A percentile compares a stretch with the other conserved stretches of the same genome.
Conservation (phyloP, 1,284 basidiomycete genomes). For the Marasmius fiardii region DNA sequence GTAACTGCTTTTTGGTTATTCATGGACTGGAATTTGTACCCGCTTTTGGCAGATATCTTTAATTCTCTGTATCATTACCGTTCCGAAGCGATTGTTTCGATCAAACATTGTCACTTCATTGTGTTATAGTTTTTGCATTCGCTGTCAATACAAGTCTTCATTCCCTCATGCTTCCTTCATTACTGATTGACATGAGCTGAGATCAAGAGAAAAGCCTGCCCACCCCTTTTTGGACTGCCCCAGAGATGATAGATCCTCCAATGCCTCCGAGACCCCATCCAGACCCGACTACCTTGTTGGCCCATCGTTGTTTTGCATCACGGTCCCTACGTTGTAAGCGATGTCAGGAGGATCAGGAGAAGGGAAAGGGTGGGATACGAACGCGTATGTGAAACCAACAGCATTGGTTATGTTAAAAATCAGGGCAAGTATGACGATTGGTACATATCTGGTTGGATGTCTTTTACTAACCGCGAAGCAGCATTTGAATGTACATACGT, state of each 20-base stretch:
- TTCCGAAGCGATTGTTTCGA: not conserved
- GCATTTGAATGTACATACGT: conserved; percentile 49
- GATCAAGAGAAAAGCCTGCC: conserved; percentile 62
- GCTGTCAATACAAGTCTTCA: not conserved
- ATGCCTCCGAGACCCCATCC: conserved; percentile 68
- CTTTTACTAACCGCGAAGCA: conserved; percentile 8
- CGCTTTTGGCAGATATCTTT: conserved; percentile 2
- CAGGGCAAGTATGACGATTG: conserved; percentile 84
- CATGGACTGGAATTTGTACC: conserved; percentile 2
- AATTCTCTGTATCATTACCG: conserved; percentile 3
- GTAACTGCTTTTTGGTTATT: conserved; percentile 3
- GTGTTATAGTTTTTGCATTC: not conserved
- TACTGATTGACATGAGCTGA: not conserved
- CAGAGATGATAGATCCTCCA: conserved; percentile 75
- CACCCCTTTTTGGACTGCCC: conserved; percentile 79
- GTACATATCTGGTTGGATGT: conserved; percentile 61
- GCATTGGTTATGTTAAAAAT: conserved; percentile 93
- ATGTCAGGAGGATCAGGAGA: not conserved
- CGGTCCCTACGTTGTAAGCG: conserved; percentile 60
- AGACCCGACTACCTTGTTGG: conserved; percentile 59
- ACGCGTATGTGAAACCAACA: conserved; percentile 91
- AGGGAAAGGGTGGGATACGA: conserved; percentile 26
- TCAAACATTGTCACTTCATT: not conserved
- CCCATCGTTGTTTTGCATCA: conserved; percentile 86
- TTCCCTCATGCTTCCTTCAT: not conserved